A percentile compares a stretch with the other conserved stretches of the same genome.
phyloP scores from a whole-genome alignment of 345 rosid species.

The Rhodomyrtus tomentosa region DNA sequence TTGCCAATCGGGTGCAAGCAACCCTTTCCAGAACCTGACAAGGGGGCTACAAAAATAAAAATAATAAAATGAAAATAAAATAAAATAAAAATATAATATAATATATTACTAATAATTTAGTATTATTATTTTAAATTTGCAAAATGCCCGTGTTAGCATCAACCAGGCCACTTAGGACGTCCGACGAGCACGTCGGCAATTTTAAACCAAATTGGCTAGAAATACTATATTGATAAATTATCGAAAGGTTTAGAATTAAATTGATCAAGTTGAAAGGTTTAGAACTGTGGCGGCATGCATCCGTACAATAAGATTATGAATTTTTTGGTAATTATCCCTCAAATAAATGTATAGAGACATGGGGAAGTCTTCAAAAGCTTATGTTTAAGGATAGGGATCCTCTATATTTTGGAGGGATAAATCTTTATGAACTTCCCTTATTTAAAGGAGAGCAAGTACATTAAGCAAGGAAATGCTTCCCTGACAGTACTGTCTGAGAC shows the following conservation, averaged over 20 bases:
- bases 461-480: no score
- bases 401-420: neutral
- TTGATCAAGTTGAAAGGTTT: neutral
- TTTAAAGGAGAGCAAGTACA: neutral
- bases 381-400: neutral
- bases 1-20: fast-evolving
- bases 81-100: neutral
- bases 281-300: neutral
- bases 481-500: no score
- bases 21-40: neutral
- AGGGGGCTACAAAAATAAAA: neutral
- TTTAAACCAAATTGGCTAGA: neutral
- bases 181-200: neutral
- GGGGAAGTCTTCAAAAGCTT: neutral
- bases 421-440: neutral
- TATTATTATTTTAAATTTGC: neutral
- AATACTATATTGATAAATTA: neutral
- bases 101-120: no score
- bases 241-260: neutral
- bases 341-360: neutral
- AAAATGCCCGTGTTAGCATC: fast-evolving
- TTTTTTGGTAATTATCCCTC: neutral
- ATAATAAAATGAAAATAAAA: neutral
- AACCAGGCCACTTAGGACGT: fast-evolving
- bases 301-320: neutral